Evolutionary conservation across 441 rosid genomes (phyloP).

Genomic region (Eutrema salsugineum): DNA sequence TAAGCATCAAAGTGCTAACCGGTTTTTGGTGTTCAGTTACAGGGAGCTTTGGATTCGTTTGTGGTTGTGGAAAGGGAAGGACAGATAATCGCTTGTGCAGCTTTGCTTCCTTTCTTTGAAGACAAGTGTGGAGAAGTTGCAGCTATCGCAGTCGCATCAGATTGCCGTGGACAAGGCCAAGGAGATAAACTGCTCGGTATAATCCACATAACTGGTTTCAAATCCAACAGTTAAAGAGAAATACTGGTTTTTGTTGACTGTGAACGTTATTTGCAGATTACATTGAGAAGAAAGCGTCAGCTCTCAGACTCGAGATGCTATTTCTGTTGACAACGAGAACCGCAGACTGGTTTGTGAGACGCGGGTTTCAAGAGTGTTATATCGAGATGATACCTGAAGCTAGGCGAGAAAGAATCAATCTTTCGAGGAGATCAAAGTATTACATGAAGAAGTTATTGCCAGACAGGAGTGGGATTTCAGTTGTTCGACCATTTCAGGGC

Average conservation of each 20-base stretch:
- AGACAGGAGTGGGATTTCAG: constrained; percentile 62
- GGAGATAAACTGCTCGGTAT: constrained; percentile 95
- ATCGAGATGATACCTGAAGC: constrained; percentile 62
- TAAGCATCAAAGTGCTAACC: constrained; percentile 40
- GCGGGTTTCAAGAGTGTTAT: constrained; percentile 77
- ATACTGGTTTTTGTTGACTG: neutral
- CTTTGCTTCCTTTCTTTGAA: constrained; percentile 76
- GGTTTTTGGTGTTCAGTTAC: constrained; percentile 38
- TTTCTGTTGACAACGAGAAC: constrained; percentile 88
- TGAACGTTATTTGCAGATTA: constrained; percentile 51
- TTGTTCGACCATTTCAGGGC: constrained; percentile 30
- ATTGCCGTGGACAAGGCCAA: constrained; percentile 94
- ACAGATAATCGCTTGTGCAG: constrained; percentile 91
- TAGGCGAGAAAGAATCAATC: constrained; percentile 72
- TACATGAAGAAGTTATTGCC: constrained; percentile 78
- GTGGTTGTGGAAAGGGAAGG: constrained; percentile 92
- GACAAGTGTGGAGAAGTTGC: constrained; percentile 91
- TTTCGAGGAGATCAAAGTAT: constrained; percentile 77
- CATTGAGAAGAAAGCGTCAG: constrained; percentile 80
- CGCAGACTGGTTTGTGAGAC: constrained; percentile 87
- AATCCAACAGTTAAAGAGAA: neutral
- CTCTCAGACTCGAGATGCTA: constrained; percentile 65
- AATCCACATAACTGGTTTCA: neutral
- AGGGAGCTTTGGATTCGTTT: constrained; percentile 60
- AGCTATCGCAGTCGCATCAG: constrained; percentile 85